Conservation (phyloP, 805 yeast species). For the Wickerhamomyces canadensis region DNA sequence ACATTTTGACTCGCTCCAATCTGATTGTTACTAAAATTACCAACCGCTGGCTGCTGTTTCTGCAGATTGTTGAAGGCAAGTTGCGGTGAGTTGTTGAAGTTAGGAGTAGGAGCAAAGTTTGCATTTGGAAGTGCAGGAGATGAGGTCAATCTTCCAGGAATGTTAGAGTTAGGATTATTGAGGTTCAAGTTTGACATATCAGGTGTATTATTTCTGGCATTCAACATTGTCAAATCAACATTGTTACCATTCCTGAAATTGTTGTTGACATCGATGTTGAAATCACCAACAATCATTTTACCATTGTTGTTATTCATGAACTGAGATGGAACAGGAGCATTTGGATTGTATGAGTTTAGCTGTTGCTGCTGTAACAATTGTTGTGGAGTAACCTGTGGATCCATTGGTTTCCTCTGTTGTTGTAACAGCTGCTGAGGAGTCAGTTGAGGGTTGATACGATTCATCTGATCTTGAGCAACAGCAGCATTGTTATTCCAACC, state of each 20-base stretch:
- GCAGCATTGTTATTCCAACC: conserved; percentile 13
- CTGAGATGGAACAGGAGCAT: conserved; percentile 4
- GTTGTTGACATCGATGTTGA: background rate
- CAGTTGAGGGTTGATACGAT: conserved; percentile 15
- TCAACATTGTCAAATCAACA: conserved; percentile 11
- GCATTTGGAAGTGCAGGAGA: conserved; percentile 15
- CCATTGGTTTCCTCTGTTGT: conserved; percentile 13
- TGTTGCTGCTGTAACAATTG: conserved; percentile 8
- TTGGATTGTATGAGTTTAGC: conserved; percentile 1
- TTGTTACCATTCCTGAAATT: conserved; percentile 3
- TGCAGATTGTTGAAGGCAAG: conserved; percentile 3
- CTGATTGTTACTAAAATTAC: background rate
- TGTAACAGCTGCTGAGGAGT: conserved; percentile 25
- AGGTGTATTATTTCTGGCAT: conserved; percentile 11
- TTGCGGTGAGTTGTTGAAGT: conserved; percentile 13
- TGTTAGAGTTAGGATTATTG: background rate
- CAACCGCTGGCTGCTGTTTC: background rate
- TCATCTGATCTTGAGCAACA: conserved; percentile 10
- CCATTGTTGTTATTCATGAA: conserved; percentile 2
- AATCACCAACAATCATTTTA: background rate
- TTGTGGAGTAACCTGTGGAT: conserved; percentile 10
- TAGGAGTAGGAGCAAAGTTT: background rate
- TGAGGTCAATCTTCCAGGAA: background rate
- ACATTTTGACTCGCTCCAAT: too few species aligned
- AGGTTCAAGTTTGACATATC: conserved; percentile 9